A percentile compares a stretch with the other conserved stretches of the same genome.
These are phyloP conservation scores for Dentiscutata heterogama DNA, from an alignment of 371 early-diverging fungal species.

Conservation along the genomic window DNA sequence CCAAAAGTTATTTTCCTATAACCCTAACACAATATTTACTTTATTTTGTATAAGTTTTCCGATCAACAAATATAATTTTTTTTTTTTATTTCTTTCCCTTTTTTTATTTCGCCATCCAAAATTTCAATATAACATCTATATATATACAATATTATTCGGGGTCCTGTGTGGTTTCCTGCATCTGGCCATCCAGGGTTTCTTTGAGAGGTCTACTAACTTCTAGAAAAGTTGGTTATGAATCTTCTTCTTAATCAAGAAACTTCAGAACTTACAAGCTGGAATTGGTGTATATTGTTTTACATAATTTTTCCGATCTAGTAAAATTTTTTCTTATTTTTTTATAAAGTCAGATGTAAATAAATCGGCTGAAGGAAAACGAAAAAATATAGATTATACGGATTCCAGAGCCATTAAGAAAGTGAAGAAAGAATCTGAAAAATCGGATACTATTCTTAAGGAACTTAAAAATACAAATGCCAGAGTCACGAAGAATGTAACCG, in stretches of 20 bases:
- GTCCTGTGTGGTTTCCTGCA: constrained; percentile 5
- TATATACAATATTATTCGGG: too few relatives aligned
- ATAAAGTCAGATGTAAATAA: constrained; percentile 28
- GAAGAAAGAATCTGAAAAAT: constrained; percentile 13
- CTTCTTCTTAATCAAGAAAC: not conserved
- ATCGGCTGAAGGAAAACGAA: constrained; percentile 2
- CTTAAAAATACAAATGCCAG: constrained; percentile 6
- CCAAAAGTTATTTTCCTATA: too few relatives aligned
- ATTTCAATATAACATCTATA: too few relatives aligned
- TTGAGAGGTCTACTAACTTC: constrained; percentile 16
- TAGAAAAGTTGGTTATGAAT: not conserved
- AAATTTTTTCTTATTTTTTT: constrained; percentile 13
- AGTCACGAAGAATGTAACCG: not conserved
- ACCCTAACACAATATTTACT: too few relatives aligned
- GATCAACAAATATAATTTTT: too few relatives aligned
- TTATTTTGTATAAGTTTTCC: too few relatives aligned
- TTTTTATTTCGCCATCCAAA: too few relatives aligned
- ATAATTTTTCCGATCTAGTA: not conserved
- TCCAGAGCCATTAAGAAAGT: constrained; percentile 2
- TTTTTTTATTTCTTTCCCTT: too few relatives aligned
- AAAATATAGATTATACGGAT: constrained; percentile 9
- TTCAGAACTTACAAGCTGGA: constrained; percentile 29
- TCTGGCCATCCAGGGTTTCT: constrained; percentile 19
- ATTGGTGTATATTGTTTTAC: constrained; percentile 9
- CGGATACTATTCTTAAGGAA: not conserved